Conservation (phyloP, 2,329 filamentous ascomycete species). For the Cladophialophora psammophila region DNA sequence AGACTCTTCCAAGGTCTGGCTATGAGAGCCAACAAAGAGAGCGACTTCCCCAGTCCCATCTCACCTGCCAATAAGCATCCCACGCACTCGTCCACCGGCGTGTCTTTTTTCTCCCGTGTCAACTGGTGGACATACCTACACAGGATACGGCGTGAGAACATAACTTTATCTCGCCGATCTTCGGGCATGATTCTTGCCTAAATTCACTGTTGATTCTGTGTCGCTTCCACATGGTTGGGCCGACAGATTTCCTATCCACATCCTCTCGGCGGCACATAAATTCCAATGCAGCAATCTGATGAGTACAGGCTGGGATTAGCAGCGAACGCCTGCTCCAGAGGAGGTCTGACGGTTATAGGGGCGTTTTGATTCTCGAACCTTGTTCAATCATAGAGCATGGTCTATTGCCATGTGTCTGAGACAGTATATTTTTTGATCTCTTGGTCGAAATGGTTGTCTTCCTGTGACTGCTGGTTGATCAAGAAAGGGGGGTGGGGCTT, state of each 20-base stretch:
- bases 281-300: constrained; percentile 4
- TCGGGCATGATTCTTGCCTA: neutral
- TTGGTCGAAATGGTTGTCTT: neutral
- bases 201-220: neutral
- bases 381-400: neutral
- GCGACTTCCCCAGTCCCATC: constrained; percentile 4
- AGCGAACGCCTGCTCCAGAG: neutral
- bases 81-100: neutral
- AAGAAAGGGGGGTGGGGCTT: neutral
- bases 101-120: neutral
- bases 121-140: constrained; percentile 1
- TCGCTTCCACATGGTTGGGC: neutral
- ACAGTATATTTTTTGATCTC: constrained; percentile 3
- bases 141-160: neutral
- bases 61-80: neutral
- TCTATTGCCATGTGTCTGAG: neutral
- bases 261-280: neutral
- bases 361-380: neutral
- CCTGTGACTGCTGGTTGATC: neutral
- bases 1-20: constrained; percentile 2
- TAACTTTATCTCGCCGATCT: neutral
- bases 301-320: neutral
- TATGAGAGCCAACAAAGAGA: neutral
- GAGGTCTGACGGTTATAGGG: neutral
- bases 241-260: neutral